These are phyloP conservation scores for Neoarthrinium moseri DNA, from an alignment of 2,329 filamentous ascomycete genomes.

Conservation along the genomic window DNA sequence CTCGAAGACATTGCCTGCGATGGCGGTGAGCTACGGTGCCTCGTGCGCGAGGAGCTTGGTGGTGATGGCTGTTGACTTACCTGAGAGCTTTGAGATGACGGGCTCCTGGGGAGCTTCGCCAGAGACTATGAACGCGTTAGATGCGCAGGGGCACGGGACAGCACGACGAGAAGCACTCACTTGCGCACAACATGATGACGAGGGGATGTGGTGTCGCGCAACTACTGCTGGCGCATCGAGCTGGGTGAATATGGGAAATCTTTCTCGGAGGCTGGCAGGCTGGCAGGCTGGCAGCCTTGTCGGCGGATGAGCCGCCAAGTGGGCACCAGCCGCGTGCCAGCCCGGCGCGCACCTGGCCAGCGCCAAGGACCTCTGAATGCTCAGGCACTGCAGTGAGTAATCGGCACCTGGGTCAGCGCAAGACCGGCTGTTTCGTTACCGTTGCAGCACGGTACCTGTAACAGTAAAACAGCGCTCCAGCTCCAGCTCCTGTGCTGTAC, in stretches of 20 bases:
- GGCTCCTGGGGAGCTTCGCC: slow-evolving; percentile 94
- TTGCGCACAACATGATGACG: slow-evolving; percentile 48
- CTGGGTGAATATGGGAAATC: not conserved
- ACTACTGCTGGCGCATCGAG: slow-evolving; percentile 9
- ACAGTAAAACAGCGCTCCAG: no score
- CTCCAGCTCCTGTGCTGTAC: not conserved
- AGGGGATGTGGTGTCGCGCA: slow-evolving; percentile 8
- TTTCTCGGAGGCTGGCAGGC: slow-evolving; percentile 1
- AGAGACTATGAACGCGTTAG: slow-evolving; percentile 63
- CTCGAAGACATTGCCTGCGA: slow-evolving; percentile 82
- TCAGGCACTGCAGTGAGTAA: no score
- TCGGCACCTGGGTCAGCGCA: no score
- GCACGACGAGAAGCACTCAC: slow-evolving; percentile 19
- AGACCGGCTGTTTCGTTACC: no score
- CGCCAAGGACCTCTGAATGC: not conserved
- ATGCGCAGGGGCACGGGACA: not conserved
- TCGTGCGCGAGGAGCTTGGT: slow-evolving; percentile 7
- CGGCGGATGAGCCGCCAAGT: not conserved
- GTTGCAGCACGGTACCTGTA: no score
- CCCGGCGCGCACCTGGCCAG: not conserved
- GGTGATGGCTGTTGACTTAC: slow-evolving; percentile 46
- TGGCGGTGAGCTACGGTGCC: not conserved
- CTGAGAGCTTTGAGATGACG: slow-evolving; percentile 92
- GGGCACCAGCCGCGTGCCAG: not conserved
- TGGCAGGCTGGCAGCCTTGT: slow-evolving; percentile 1